Evolutionary conservation across 78 protist species (phyloP).

Genomic region (Corallochytrium limacisporum): DNA sequence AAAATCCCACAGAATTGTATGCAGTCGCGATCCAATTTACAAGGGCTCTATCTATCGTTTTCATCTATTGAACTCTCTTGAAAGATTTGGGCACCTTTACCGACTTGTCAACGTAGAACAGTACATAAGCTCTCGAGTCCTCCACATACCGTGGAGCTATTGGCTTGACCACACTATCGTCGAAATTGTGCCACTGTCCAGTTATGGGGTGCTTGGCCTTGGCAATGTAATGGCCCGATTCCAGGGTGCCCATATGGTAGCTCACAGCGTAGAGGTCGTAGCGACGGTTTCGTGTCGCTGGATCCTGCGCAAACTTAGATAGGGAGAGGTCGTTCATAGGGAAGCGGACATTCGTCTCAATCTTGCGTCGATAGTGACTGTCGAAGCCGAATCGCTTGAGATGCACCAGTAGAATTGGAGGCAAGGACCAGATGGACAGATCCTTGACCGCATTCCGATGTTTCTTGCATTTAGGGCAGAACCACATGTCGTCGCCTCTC

Average conservation of each 20-base stretch:
- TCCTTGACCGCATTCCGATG: not conserved
- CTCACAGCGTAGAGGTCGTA: not conserved
- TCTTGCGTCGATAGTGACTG: not conserved
- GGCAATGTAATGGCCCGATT: not conserved
- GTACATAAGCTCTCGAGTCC: not conserved
- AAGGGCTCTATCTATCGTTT: no score
- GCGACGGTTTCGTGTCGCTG: not conserved
- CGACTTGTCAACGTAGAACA: no score
- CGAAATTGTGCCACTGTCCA: conserved; percentile 8
- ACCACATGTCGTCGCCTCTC: conserved; percentile 1
- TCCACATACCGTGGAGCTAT: no score
- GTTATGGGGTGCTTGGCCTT: no score
- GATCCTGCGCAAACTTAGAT: not conserved
- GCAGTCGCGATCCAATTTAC: no score
- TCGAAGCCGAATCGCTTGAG: not conserved
- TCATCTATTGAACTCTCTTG: no score
- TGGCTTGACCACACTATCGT: conserved; percentile 2
- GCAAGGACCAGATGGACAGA: not conserved
- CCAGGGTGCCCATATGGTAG: not conserved
- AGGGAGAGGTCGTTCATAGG: not conserved
- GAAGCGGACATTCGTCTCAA: not conserved
- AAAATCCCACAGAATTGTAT: no score
- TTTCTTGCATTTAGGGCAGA: conserved; percentile 1
- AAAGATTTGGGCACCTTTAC: no score
- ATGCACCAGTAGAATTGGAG: not conserved